Percentiles rank a stretch among this genome's conserved stretches.
phyloP scores from a whole-genome alignment of 768 basidiomycete genomes.

The Tulasnella sp. region DNA sequence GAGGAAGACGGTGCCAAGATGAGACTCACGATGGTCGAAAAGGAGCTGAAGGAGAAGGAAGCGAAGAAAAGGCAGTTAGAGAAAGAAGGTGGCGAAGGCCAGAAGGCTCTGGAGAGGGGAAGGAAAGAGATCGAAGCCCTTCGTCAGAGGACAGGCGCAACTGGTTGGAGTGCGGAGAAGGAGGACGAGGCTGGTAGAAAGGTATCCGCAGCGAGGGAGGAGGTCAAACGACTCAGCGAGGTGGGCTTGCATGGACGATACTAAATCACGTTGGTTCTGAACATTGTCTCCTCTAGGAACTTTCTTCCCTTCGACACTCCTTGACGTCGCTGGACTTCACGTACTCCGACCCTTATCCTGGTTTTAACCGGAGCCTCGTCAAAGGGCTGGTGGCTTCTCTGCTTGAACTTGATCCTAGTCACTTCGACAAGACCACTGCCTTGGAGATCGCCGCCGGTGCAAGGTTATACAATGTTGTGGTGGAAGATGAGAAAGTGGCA shows the following conservation, averaged over 20 bases:
- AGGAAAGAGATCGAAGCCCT: constrained; percentile 51
- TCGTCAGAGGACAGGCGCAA: constrained; percentile 44
- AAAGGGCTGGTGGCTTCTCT: constrained; percentile 89
- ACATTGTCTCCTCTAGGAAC: constrained; percentile 39
- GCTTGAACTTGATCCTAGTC: constrained; percentile 59
- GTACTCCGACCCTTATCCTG: constrained; percentile 64
- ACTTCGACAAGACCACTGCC: constrained; percentile 77
- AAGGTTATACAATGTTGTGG: constrained; percentile 87
- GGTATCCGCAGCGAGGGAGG: constrained; percentile 46
- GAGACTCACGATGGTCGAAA: constrained; percentile 66
- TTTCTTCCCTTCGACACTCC: constrained; percentile 58
- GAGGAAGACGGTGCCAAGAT: constrained; percentile 78
- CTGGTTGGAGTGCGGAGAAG: constrained; percentile 70
- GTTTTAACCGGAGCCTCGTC: constrained; percentile 78
- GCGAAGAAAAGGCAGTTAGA: constrained; percentile 74
- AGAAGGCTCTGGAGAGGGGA: constrained; percentile 51
- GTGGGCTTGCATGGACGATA: constrained; percentile 34
- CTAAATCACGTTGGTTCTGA: neutral
- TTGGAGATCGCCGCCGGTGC: constrained; percentile 88
- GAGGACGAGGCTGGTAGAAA: constrained; percentile 50
- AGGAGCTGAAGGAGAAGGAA: constrained; percentile 71
- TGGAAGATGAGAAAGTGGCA: constrained; percentile 83
- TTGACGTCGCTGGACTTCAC: constrained; percentile 73
- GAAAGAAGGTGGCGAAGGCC: constrained; percentile 70
- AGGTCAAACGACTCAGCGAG: constrained; percentile 53